Evolutionary conservation across 495 filamentous ascomycete genomes (phyloP).

Genomic region (Collariella sp.): DNA sequence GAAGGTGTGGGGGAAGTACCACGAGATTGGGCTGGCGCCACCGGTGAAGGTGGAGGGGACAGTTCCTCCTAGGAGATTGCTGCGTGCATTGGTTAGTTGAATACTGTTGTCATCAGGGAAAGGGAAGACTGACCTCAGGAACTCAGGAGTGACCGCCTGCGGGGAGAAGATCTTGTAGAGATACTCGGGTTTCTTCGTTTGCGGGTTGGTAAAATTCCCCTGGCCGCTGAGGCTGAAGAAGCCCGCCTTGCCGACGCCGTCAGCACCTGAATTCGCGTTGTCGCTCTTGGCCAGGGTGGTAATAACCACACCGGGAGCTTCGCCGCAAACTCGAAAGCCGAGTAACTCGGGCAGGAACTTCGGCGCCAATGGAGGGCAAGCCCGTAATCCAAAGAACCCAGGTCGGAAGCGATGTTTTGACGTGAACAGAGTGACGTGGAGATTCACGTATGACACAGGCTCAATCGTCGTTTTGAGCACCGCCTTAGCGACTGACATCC

Average conservation of each 20-base stretch:
- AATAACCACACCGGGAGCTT: constrained; percentile 63
- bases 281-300: constrained; percentile 67
- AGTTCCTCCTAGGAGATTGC: constrained; percentile 35
- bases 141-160: constrained; percentile 50
- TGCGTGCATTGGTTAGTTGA: not conserved
- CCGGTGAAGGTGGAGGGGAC: constrained; percentile 31
- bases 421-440: constrained; percentile 86
- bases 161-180: constrained; percentile 97
- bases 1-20: constrained; percentile 67
- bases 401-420: constrained; percentile 60
- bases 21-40: constrained; percentile 51
- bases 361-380: too few species aligned
- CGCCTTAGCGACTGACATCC: constrained; percentile 40
- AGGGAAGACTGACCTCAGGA: constrained; percentile 40
- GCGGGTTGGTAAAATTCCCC: constrained; percentile 50
- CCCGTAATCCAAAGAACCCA: constrained; percentile 56
- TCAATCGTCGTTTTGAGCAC: constrained; percentile 51
- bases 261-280: constrained; percentile 34
- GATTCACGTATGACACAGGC: constrained; percentile 66
- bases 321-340: too few species aligned
- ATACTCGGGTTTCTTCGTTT: constrained; percentile 52
- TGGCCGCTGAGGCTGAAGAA: constrained; percentile 88
- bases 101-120: not conserved
- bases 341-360: too few species aligned
- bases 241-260: constrained; percentile 56